Percentiles rank a stretch among this genome's conserved stretches.
Evolutionary conservation across 768 basidiomycete genomes (phyloP).

Genomic region (Coprinellus micaceus): DNA sequence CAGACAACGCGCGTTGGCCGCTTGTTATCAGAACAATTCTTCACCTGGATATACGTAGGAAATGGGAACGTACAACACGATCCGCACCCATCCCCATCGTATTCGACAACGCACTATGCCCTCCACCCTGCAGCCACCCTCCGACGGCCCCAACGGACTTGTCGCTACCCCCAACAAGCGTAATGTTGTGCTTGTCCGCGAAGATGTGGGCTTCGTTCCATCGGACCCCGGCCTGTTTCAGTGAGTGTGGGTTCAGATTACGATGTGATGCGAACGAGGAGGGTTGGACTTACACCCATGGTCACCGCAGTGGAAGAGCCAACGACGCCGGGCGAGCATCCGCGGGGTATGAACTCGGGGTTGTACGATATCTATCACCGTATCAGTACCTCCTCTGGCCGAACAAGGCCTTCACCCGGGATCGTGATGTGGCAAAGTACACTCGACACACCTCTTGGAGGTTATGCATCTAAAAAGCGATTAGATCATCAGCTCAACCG

Average conservation of each 20-base stretch:
- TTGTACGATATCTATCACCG: constrained; percentile 30
- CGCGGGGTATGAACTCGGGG: constrained; percentile 32
- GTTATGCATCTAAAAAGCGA: constrained; percentile 38
- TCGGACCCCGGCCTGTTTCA: constrained; percentile 41
- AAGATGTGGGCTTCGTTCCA: constrained; percentile 42
- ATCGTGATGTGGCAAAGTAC: no score
- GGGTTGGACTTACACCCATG: constrained; percentile 28
- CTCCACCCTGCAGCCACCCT: constrained; percentile 45
- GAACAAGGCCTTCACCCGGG: neutral
- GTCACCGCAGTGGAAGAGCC: constrained; percentile 27
- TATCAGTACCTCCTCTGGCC: neutral
- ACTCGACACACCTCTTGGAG: constrained; percentile 30
- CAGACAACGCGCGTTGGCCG: neutral
- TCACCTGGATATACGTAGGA: neutral
- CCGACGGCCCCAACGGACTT: constrained; percentile 39
- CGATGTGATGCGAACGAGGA: neutral
- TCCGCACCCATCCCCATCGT: constrained; percentile 46
- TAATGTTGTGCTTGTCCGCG: constrained; percentile 41
- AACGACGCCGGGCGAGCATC: constrained; percentile 23
- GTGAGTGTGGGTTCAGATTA: neutral
- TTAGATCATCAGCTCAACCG: neutral
- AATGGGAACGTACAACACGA: constrained; percentile 29
- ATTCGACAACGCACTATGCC: constrained; percentile 41
- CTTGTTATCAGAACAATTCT: neutral
- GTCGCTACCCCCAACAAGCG: constrained; percentile 42